Evolutionary conservation across 1,139 yeast genomes (phyloP).

Genomic region (Zygosaccharomyces sapae): DNA sequence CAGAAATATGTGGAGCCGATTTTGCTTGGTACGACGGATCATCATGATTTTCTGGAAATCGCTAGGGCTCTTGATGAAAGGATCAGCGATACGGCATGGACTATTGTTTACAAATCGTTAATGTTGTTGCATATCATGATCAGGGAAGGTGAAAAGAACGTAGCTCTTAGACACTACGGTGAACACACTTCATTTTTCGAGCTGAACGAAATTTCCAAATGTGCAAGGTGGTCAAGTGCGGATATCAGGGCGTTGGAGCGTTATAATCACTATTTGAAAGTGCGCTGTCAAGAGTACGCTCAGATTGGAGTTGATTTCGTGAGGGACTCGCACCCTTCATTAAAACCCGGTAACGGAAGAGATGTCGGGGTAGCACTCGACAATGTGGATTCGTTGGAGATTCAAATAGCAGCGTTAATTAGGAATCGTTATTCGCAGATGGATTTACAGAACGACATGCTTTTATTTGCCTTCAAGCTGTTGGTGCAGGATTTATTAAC

Average conservation of each 20-base stretch:
- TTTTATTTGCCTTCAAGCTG: constrained; percentile 78
- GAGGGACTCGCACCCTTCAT: constrained; percentile 57
- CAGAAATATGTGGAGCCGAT: constrained; percentile 93
- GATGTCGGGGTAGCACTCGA: constrained; percentile 84
- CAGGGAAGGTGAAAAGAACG: constrained; percentile 51
- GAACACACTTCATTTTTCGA: constrained; percentile 55
- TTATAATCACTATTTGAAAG: constrained; percentile 67
- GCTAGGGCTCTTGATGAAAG: constrained; percentile 60
- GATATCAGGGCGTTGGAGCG: constrained; percentile 63
- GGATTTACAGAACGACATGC: constrained; percentile 70
- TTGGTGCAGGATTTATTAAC: constrained; percentile 82
- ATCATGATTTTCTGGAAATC: constrained; percentile 61
- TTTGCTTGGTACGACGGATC: constrained; percentile 63
- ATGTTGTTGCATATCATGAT: constrained; percentile 87
- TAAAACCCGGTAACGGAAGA: constrained; percentile 47
- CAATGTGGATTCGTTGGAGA: constrained; percentile 71
- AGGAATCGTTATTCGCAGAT: constrained; percentile 69
- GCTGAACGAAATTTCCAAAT: constrained; percentile 28
- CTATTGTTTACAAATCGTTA: constrained; percentile 82
- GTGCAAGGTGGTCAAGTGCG: constrained; percentile 39
- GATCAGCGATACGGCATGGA: constrained; percentile 79
- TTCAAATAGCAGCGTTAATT: constrained; percentile 71
- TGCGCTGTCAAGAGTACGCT: constrained; percentile 66
- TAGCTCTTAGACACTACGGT: constrained; percentile 61
- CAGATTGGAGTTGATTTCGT: constrained; percentile 71